Evolutionary conservation across 2,329 filamentous ascomycete species (phyloP), one percentile per base, ranked within the genome.

Genomic region (Aspergillus fijiensis): DNA sequence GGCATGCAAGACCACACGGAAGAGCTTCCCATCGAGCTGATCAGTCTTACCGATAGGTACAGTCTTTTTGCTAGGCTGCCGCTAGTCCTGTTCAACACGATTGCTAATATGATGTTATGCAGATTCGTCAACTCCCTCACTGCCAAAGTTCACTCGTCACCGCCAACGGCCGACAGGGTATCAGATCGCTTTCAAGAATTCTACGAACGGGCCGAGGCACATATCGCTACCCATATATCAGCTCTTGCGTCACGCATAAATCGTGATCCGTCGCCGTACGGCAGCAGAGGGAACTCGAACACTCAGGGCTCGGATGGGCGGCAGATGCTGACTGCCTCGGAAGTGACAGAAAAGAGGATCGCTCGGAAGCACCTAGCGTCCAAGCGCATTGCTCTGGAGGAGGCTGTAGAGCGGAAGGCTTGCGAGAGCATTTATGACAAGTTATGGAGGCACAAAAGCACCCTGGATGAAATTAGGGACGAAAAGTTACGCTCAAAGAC

Each of bases 401-500:
- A 99, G 75, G 92, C 92, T 4, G 90, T 98, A 0, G 95, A 99
- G 74, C 86, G 91, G 64, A 86, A 90, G 63, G 85, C 93, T 11
- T 96, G 91, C 71, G 92, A 96, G 72, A 87, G 88, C 56, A 88
- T 94, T 50, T 98, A 98, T 71, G 84, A 88, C 60, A 88, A 90
- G 65, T 91, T 99, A 72, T 99, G 94, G 84, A 87, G 92, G 51
- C 95, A 99, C 74, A 87, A 89, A 61, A 95, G 85, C 72, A 96
- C 94, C 0, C 88, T 98, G 69, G 95, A 99, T 72, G 94, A 97
- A 76, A 93, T 95, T 12, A 86, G 94, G 70, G 95, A 99, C 72
- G 93, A 96, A 70, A 97, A 96, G 73, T 81, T 99, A 54, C 87
- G 95, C 31, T 99, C 95, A 10, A 95, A 96, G 70, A 97, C 93